A percentile compares a stretch with the other conserved stretches of the same genome.
Conservation (phyloP, 441 rosid genomes). For the Breynia disticha region DNA sequence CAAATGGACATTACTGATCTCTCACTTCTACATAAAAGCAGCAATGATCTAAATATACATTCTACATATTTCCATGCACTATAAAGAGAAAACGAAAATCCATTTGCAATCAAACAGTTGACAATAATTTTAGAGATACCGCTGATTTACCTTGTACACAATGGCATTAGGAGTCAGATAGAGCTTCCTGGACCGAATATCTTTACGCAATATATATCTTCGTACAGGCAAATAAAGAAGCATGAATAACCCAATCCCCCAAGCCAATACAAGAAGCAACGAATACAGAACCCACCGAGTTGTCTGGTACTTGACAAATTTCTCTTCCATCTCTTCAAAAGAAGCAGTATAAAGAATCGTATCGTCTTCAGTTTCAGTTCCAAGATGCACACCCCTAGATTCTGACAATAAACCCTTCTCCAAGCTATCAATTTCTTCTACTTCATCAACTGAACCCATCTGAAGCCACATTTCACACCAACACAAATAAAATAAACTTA, state of each 20-base stretch:
- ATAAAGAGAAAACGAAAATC: too few relatives aligned
- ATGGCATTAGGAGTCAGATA: conserved; percentile 56
- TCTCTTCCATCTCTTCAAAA: conserved; percentile 47
- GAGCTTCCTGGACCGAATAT: conserved; percentile 53
- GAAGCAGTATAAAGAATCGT: conserved; percentile 42
- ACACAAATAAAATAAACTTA: not conserved
- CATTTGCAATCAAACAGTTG: not conserved
- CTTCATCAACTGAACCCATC: conserved; percentile 47
- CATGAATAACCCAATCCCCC: conserved; percentile 68
- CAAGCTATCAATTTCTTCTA: conserved; percentile 45
- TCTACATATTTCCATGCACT: too few relatives aligned
- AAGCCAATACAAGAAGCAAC: conserved; percentile 45
- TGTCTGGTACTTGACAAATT: conserved; percentile 45
- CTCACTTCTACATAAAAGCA: too few relatives aligned
- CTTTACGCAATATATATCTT: conserved; percentile 46
- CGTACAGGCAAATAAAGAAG: conserved; percentile 52
- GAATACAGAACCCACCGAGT: conserved; percentile 54
- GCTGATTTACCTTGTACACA: conserved; percentile 44
- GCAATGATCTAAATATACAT: too few relatives aligned
- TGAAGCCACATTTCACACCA: conserved; percentile 7
- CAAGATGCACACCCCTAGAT: conserved; percentile 16
- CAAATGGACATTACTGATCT: too few relatives aligned
- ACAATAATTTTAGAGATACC: not conserved
- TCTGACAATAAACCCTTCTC: conserved; percentile 38
- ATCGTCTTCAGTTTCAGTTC: conserved; percentile 27